Conservation (phyloP, 169 alveolate genomes). For the Eimeria sp. region DNA sequence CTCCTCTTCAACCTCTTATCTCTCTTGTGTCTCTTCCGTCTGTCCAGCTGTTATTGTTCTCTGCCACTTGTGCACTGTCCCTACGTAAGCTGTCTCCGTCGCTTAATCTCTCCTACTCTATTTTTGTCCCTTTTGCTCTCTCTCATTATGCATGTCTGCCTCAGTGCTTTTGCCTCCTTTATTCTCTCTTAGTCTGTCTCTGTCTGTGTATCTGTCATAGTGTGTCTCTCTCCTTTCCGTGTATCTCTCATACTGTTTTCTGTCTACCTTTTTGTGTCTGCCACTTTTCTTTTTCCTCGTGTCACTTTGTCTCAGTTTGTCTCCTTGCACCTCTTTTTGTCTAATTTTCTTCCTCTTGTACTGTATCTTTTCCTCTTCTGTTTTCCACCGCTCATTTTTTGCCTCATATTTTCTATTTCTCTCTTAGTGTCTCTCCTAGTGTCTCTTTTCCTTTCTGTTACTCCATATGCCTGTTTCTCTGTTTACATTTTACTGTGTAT, state of each 20-base stretch:
- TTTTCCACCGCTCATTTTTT: no score
- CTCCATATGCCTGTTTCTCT: no score
- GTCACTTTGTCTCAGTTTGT: not conserved
- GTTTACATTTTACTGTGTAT: not conserved
- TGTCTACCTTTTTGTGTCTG: not conserved
- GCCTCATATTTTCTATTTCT: not conserved
- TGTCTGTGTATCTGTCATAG: not conserved
- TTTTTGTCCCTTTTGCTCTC: not conserved
- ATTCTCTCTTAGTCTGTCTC: not conserved
- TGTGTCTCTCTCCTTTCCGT: not conserved
- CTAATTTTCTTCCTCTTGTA: not conserved
- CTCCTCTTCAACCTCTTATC: not conserved
- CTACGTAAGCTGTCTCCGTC: not conserved
- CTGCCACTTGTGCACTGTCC: not conserved
- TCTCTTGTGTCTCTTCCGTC: not conserved
- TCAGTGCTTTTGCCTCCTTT: no score
- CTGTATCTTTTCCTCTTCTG: not conserved
- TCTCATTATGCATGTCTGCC: not conserved
- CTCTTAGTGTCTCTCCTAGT: not conserved
- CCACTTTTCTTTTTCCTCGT: no score
- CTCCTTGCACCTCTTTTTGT: not conserved
- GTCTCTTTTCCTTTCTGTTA: no score
- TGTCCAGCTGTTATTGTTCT: not conserved
- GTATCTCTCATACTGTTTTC: not conserved
- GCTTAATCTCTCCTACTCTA: not conserved